phyloP scores from a whole-genome alignment of 768 basidiomycete species.

The Rhizopogon salebrosus region DNA sequence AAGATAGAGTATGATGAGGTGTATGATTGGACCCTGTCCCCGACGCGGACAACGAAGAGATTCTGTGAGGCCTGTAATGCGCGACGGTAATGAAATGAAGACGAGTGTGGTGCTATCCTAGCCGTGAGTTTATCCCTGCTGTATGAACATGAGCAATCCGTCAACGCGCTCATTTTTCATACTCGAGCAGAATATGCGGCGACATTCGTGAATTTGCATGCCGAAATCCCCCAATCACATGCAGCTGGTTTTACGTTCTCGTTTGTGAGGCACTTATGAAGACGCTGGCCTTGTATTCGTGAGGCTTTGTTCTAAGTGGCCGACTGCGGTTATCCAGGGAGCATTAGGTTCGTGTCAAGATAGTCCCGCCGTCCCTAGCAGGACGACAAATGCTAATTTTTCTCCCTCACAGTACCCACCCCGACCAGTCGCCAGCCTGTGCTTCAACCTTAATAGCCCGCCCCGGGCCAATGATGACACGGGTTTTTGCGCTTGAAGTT shows the following conservation, averaged over 20 bases:
- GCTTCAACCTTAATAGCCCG: not conserved
- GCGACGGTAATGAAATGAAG: not conserved
- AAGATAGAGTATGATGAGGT: constrained; percentile 41
- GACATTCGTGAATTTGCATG: not conserved
- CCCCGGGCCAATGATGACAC: no score
- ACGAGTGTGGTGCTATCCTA: not conserved
- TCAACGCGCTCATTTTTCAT: not conserved
- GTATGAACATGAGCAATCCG: not conserved
- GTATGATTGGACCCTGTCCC: constrained; percentile 28
- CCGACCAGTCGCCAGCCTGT: not conserved
- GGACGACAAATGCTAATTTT: not conserved
- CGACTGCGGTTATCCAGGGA: not conserved
- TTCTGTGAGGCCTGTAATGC: constrained; percentile 30
- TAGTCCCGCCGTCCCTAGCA: not conserved
- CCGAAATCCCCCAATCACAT: not conserved
- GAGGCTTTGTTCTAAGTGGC: not conserved
- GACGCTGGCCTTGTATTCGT: not conserved
- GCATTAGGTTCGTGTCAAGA: not conserved
- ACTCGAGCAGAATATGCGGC: not conserved
- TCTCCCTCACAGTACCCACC: not conserved
- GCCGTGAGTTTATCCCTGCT: not conserved
- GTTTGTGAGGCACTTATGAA: constrained; percentile 1
- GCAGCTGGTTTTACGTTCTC: not conserved
- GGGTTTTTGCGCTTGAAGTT: not conserved
- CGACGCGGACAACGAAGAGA: constrained; percentile 19